phyloP scores from a whole-genome alignment of 2,329 filamentous ascomycete species.

The Colletotrichum aenigma region DNA sequence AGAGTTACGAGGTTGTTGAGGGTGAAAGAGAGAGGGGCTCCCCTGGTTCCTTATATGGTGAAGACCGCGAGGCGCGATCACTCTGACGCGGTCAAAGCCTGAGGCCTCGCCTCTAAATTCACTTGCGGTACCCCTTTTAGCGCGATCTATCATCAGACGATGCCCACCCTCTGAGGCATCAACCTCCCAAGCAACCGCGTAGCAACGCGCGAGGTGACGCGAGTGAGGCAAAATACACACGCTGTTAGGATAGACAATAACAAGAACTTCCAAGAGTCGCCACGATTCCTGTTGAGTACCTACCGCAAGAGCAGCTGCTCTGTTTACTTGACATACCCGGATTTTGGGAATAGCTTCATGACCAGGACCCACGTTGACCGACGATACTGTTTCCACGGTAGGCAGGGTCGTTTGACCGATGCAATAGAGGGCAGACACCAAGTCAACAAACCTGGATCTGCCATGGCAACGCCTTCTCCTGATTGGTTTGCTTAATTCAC shows the following conservation, averaged over 20 bases:
- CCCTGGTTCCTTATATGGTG: not conserved
- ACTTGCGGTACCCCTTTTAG: not conserved
- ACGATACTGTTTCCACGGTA: not conserved
- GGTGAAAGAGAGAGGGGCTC: no score
- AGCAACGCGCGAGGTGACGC: not conserved
- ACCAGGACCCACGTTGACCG: not conserved
- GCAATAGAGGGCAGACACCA: no score
- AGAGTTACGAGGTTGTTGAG: no score
- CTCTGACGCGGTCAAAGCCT: not conserved
- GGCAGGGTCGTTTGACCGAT: no score
- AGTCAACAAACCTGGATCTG: no score
- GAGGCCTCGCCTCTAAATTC: not conserved
- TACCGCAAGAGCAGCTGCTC: not conserved
- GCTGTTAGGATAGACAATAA: rapidly evolving
- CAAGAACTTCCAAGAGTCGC: no score
- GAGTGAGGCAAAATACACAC: not conserved
- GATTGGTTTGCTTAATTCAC: not conserved
- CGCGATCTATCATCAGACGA: not conserved
- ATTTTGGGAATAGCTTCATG: not conserved
- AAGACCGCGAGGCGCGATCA: not conserved
- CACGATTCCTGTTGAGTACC: no score
- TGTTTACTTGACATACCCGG: not conserved
- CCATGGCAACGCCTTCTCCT: not conserved
- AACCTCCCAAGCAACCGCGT: not conserved
- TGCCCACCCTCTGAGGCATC: not conserved